phyloP scores from a whole-genome alignment of 129 eudicot species.

The Helianthus tuberosus region DNA sequence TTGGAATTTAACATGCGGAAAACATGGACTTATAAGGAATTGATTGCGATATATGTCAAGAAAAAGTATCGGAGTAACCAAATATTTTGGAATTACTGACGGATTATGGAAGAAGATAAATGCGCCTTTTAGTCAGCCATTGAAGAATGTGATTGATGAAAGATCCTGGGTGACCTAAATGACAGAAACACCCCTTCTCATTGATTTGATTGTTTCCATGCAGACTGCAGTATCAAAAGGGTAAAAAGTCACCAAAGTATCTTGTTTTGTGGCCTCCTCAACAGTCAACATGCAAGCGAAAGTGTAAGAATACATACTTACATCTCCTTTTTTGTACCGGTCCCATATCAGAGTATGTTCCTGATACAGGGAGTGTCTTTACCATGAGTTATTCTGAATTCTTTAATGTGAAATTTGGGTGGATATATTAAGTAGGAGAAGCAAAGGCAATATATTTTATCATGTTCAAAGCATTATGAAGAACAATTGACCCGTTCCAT shows the following conservation, averaged over 20 bases:
- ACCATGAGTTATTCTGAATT: background rate
- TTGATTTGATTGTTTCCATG: background rate
- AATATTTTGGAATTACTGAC: constrained; percentile 85
- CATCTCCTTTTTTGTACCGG: background rate
- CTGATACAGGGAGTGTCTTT: background rate
- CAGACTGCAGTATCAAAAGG: background rate
- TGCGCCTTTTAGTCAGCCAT: background rate
- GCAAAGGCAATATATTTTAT: too few species aligned
- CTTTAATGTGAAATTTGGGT: too few species aligned
- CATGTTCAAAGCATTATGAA: too few species aligned
- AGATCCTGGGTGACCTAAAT: constrained; percentile 7
- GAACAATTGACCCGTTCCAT: background rate
- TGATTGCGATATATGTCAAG: constrained; percentile 60
- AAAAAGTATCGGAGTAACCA: constrained; percentile 71
- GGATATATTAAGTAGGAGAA: too few species aligned
- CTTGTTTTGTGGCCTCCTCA: background rate
- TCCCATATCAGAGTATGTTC: background rate
- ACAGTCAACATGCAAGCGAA: background rate
- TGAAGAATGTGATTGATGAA: background rate
- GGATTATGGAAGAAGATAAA: constrained; percentile 16
- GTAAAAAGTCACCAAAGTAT: background rate
- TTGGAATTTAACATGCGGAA: constrained; percentile 56
- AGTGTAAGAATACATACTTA: background rate
- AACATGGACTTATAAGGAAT: constrained; percentile 63
- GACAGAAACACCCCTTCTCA: background rate